A percentile compares a stretch with the other conserved stretches of the same genome.
Conservation (phyloP, 2,329 filamentous ascomycete species). For the Monilinia laxa region DNA sequence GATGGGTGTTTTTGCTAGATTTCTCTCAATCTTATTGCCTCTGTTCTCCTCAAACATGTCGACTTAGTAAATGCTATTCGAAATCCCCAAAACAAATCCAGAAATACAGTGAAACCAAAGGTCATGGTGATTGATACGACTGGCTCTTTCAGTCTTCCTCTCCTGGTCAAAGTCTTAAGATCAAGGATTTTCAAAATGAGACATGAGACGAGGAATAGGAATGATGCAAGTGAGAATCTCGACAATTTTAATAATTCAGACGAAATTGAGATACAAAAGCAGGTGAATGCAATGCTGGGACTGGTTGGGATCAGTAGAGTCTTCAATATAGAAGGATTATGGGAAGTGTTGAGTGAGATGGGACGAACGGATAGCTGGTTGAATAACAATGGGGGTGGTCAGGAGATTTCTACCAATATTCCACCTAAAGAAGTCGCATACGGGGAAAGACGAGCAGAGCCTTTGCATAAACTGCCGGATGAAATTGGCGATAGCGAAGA, state of each 20-base stretch:
- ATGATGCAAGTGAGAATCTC: background rate
- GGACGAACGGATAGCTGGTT: background rate
- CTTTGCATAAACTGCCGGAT: slow-evolving; percentile 30
- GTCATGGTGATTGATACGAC: slow-evolving; percentile 38
- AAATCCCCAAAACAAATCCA: background rate
- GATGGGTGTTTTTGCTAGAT: slow-evolving; percentile 26
- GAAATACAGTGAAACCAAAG: slow-evolving; percentile 21
- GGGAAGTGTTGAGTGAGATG: slow-evolving; percentile 56
- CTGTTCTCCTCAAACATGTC: slow-evolving; percentile 26
- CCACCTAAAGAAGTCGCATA: background rate
- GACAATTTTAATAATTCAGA: background rate
- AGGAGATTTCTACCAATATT: background rate
- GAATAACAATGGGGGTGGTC: background rate
- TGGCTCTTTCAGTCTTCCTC: slow-evolving; percentile 36
- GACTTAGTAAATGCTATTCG: background rate
- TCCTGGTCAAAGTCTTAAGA: slow-evolving; percentile 35
- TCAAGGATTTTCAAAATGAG: slow-evolving; percentile 23
- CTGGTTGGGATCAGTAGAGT: slow-evolving; percentile 55
- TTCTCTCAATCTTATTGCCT: slow-evolving; percentile 35
- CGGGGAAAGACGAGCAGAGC: background rate
- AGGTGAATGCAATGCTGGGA: slow-evolving; percentile 44
- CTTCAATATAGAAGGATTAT: slow-evolving; percentile 59
- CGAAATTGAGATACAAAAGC: slow-evolving; percentile 22
- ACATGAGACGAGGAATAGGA: background rate
- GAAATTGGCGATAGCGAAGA: slow-evolving; percentile 39